Evolutionary conservation across 257 asterid species (phyloP).

Genomic region (Ilex asprella): DNA sequence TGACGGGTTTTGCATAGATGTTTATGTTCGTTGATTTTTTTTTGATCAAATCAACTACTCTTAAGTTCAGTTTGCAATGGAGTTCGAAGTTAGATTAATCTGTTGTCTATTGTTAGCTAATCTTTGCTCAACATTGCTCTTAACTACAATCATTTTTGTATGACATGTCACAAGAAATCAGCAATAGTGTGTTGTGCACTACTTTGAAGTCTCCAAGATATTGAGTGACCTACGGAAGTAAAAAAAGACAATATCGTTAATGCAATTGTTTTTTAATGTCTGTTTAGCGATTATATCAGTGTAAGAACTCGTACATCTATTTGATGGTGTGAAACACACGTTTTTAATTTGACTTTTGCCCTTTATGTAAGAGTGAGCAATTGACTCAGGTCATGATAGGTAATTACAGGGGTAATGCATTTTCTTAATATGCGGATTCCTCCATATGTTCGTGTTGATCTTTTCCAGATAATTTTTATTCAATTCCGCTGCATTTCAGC

Average conservation of each 20-base stretch:
- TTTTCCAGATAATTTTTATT: constrained; percentile 15
- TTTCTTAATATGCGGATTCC: constrained; percentile 11
- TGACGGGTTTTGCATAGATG: not conserved
- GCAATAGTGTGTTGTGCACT: not conserved
- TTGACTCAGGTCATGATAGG: not conserved
- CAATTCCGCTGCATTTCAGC: constrained; percentile 10
- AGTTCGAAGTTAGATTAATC: not conserved
- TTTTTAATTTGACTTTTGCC: not conserved
- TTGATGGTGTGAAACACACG: not conserved
- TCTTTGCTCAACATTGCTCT: not conserved
- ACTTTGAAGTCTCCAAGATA: not conserved
- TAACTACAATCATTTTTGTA: not conserved
- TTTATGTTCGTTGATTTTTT: not conserved
- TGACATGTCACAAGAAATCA: not conserved
- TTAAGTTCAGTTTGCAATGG: not conserved
- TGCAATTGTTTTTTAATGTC: too few relatives aligned
- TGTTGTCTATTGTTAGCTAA: not conserved
- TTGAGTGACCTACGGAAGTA: not conserved
- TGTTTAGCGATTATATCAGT: not conserved
- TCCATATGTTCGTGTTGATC: constrained; percentile 18
- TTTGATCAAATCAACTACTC: not conserved
- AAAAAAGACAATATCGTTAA: not conserved
- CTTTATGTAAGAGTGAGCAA: not conserved
- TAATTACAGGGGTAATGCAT: constrained; percentile 13
- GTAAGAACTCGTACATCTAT: not conserved